A percentile compares a stretch with the other conserved stretches of the same genome.
These are phyloP conservation scores for Diplodia scrobiculata DNA, from an alignment of 2,329 filamentous ascomycete genomes.

Conservation along the genomic window DNA sequence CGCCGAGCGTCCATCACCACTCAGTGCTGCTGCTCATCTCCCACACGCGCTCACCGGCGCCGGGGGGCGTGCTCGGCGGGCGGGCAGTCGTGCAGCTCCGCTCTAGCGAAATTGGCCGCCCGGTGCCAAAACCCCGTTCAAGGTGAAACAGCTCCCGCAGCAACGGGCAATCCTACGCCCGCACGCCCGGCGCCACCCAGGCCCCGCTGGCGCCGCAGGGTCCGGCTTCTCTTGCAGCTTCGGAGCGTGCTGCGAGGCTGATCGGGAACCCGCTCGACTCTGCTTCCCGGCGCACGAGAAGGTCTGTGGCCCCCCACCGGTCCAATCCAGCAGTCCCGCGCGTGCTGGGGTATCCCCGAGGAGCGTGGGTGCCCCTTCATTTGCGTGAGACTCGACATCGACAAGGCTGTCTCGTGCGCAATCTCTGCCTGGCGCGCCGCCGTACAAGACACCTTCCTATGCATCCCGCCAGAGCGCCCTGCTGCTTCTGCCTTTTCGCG, in stretches of 20 bases:
- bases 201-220: conserved; percentile 1
- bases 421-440: conserved; percentile 9
- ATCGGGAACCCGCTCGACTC: neutral
- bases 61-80: neutral
- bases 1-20: conserved; percentile 6
- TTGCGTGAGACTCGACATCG: conserved; percentile 28
- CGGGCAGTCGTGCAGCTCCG: conserved; percentile 10
- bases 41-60: conserved; percentile 10
- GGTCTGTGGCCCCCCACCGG: conserved; percentile 4
- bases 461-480: conserved; percentile 27
- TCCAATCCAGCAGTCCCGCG: conserved; percentile 13
- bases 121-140: conserved; percentile 20
- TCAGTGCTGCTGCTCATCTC: conserved; percentile 8
- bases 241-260: conserved; percentile 19
- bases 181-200: conserved; percentile 10
- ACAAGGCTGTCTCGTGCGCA: conserved; percentile 28
- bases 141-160: conserved; percentile 25
- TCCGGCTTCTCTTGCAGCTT: conserved; percentile 24
- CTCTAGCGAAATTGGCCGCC: conserved; percentile 22
- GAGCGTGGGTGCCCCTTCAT: conserved; percentile 28
- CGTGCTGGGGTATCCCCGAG: conserved; percentile 22
- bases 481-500: conserved; percentile 32
- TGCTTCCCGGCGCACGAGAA: conserved; percentile 8
- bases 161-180: conserved; percentile 16
- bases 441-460: conserved; percentile 15